A percentile compares a stretch with the other conserved stretches of the same genome.
phyloP scores from a whole-genome alignment of 257 asterid genomes.

The Capsicum baccatum region DNA sequence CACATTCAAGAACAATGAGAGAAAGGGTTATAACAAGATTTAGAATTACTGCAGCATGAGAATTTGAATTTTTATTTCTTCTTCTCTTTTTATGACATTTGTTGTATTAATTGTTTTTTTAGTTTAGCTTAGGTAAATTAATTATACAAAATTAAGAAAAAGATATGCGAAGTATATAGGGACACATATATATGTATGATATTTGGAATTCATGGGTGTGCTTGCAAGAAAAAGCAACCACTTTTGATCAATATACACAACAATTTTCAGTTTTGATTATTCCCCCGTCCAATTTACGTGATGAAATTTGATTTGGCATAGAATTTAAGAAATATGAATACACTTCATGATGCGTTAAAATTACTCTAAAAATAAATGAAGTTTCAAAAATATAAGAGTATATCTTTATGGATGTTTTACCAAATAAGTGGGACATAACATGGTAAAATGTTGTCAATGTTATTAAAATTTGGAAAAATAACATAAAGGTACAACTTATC shows the following conservation, averaged over 20 bases:
- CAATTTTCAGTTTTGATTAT: neutral
- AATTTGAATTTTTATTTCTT: neutral
- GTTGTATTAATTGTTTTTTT: neutral
- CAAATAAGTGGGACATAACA: too few species aligned
- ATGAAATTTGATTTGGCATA: too few species aligned
- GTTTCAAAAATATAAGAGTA: too few species aligned
- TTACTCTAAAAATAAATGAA: too few species aligned
- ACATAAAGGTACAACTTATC: too few species aligned
- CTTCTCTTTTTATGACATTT: neutral
- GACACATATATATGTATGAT: neutral
- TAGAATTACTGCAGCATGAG: constrained; percentile 6
- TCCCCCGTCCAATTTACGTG: too few species aligned
- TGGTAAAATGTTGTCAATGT: too few species aligned
- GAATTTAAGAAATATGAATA: too few species aligned
- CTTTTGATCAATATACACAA: neutral
- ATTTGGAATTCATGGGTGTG: constrained; percentile 8
- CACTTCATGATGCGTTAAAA: too few species aligned
- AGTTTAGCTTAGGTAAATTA: constrained; percentile 12
- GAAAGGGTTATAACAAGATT: constrained; percentile 42
- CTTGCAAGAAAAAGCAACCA: neutral
- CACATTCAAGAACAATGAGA: constrained; percentile 52
- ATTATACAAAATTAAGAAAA: neutral
- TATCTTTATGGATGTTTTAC: too few species aligned
- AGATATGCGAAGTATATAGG: neutral
- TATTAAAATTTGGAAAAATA: too few species aligned